Base-by-base conservation (phyloP, 345 rosid genomes). In the Trapa bicornis region DNA sequence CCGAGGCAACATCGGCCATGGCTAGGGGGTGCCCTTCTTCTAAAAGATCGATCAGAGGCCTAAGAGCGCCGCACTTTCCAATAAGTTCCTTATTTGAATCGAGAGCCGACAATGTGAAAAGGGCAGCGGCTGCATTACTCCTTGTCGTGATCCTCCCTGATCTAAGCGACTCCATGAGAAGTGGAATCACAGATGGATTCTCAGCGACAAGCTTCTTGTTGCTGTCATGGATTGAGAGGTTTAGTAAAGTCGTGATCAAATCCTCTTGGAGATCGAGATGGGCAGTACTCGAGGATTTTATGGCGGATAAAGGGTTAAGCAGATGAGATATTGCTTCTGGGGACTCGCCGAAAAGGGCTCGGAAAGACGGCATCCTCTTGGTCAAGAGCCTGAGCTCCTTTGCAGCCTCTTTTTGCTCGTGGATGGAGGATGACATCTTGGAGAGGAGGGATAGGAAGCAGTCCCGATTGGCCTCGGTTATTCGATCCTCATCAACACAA, bases 161-260 rank as follows among this genome's bases (percentile, higher is more conserved):
- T 74, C 77, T 84, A 69, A 94, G 66, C 37, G 95, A 89, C 47
- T 91, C 86, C 60, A 87, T 79, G 32, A 94, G 86, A 65, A 86
- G 75, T 53, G 95, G 89, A 69, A 94, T 84, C 17, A 83, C 97
- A 35, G 70, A 68, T 0, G 96, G 86, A 65, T 83, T 88, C 73
- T 91, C 96, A 4, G 92, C 90, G 14, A 90, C 96, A 0, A 87
- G 85, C 75, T 87, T 91, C 85, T 94, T 94, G 81, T 94, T 94
- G 75, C 67, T 85, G 79, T 93, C 98, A 42, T 88, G 95, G 76
- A 94, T 94, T 0, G 99, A 86, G 63, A 94, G 85, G 73, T 94
- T 94, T 73, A 94, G 67, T 17, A 94, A 75, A 1, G 96, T 89
- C 2, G 99, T 94, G 71, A 94, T 82, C 76, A 94, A 81, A 71